Evolutionary conservation across 164 flowering plant species (phyloP).

Genomic region (Chloranthus sessilifolius): DNA sequence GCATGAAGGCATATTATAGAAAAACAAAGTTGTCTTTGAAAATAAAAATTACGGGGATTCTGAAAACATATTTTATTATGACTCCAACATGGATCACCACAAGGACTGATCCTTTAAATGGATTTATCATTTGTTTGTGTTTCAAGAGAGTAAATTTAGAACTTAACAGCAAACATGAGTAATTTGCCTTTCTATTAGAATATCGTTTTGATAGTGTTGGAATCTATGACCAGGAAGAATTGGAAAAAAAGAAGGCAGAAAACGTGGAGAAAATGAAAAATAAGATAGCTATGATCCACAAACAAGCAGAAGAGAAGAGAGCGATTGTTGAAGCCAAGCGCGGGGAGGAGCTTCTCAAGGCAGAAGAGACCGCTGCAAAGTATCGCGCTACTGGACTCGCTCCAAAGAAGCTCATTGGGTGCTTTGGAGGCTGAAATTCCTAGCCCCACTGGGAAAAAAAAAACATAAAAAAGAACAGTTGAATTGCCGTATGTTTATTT

Average conservation of each 20-base stretch:
- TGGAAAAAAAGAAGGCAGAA: constrained; percentile 81
- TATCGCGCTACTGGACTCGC: constrained; percentile 69
- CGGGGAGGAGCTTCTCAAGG: constrained; percentile 77
- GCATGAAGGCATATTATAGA: too few species aligned
- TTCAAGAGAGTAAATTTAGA: too few species aligned
- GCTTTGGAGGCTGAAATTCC: constrained; percentile 31
- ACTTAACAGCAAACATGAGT: too few species aligned
- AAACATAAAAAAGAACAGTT: background rate
- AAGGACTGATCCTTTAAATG: too few species aligned
- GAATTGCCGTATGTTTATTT: constrained; percentile 5
- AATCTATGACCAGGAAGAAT: constrained; percentile 42
- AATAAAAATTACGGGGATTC: too few species aligned
- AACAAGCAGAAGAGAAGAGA: constrained; percentile 75
- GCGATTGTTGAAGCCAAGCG: constrained; percentile 69
- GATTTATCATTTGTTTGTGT: too few species aligned
- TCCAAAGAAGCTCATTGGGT: constrained; percentile 74
- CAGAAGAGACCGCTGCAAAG: constrained; percentile 80
- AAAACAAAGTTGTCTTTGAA: too few species aligned
- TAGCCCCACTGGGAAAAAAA: background rate
- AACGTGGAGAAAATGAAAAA: constrained; percentile 78
- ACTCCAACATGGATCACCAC: too few species aligned
- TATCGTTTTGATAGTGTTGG: too few species aligned
- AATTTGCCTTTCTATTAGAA: too few species aligned
- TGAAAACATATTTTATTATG: too few species aligned
- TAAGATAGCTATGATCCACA: constrained; percentile 66